Conservation (phyloP, 2,329 filamentous ascomycete genomes). For the Colletotrichum orchidophilum region DNA sequence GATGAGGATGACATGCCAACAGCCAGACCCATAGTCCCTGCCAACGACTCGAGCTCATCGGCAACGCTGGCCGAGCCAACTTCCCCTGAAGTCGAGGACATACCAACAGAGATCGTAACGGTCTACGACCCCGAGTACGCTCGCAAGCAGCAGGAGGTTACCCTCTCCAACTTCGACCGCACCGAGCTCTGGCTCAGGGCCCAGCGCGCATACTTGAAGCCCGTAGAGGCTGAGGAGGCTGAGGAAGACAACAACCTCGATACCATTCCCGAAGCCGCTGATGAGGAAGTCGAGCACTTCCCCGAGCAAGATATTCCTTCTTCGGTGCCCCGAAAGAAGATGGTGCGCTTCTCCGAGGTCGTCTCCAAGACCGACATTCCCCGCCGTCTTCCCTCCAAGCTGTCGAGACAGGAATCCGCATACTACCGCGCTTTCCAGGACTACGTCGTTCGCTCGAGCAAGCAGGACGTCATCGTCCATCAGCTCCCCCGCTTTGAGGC, state of each 20-base stretch:
- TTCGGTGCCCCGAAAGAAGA: conserved; percentile 68
- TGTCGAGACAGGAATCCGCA: conserved; percentile 73
- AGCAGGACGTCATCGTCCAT: conserved; percentile 83
- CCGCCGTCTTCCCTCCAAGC: conserved; percentile 61
- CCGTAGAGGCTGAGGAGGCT: conserved; percentile 62
- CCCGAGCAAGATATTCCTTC: conserved; percentile 39
- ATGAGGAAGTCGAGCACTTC: conserved; percentile 43
- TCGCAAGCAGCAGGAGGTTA: conserved; percentile 74
- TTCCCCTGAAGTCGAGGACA: conserved; percentile 64
- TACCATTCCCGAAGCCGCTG: conserved; percentile 47
- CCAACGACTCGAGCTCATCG: conserved; percentile 42
- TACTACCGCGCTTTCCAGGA: conserved; percentile 91
- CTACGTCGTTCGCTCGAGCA: conserved; percentile 71
- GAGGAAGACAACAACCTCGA: conserved; percentile 40
- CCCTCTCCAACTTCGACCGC: conserved; percentile 80
- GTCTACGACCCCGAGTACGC: conserved; percentile 82
- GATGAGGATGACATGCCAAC: conserved; percentile 73
- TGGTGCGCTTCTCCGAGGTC: conserved; percentile 76
- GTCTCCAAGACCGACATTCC: conserved; percentile 56
- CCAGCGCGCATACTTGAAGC: conserved; percentile 80
- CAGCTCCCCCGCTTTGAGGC: conserved; percentile 88
- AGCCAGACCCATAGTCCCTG: conserved; percentile 59
- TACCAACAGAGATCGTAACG: conserved; percentile 70
- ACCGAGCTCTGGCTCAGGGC: conserved; percentile 88
- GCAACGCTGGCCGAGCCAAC: conserved; percentile 43